phyloP scores from a whole-genome alignment of 2,329 filamentous ascomycete species.

The Orbilia blumenaviensis region DNA sequence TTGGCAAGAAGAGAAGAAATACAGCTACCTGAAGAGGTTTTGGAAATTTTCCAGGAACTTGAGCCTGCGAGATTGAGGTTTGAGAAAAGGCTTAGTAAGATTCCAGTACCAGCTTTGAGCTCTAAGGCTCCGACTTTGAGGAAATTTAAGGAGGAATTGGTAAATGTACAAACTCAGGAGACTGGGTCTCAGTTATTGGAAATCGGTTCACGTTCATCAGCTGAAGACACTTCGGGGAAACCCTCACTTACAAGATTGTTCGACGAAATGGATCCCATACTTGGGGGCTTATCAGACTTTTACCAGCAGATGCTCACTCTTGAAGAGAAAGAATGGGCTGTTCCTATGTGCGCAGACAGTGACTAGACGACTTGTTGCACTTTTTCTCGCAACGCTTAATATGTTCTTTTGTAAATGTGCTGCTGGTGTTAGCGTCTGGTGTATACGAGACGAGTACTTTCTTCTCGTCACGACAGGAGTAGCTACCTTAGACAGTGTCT shows the following conservation, averaged over 20 bases:
- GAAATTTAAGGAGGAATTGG: constrained; percentile 40
- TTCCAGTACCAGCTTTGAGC: constrained; percentile 39
- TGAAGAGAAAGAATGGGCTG: neutral
- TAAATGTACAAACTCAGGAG: neutral
- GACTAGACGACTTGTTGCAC: constrained; percentile 1
- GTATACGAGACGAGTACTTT: too few species aligned
- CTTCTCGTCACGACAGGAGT: too few species aligned
- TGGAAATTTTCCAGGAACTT: constrained; percentile 16
- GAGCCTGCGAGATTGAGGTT: neutral
- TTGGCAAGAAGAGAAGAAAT: constrained; percentile 34
- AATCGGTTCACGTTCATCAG: neutral
- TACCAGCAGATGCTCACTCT: constrained; percentile 40
- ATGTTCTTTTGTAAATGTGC: neutral
- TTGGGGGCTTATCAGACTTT: constrained; percentile 42
- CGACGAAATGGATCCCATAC: constrained; percentile 34
- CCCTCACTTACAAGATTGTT: constrained; percentile 19
- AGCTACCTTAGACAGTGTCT: too few species aligned
- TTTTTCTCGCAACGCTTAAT: neutral
- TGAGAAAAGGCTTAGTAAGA: constrained; percentile 8
- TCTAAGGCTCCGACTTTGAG: constrained; percentile 15
- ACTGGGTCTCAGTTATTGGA: neutral
- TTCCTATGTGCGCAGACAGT: neutral
- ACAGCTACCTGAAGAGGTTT: constrained; percentile 14
- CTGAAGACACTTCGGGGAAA: neutral
- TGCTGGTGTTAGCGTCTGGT: too few species aligned